These are phyloP conservation scores for Diaporthe caulivora DNA, from an alignment of 2,329 filamentous ascomycete genomes.

Conservation along the genomic window DNA sequence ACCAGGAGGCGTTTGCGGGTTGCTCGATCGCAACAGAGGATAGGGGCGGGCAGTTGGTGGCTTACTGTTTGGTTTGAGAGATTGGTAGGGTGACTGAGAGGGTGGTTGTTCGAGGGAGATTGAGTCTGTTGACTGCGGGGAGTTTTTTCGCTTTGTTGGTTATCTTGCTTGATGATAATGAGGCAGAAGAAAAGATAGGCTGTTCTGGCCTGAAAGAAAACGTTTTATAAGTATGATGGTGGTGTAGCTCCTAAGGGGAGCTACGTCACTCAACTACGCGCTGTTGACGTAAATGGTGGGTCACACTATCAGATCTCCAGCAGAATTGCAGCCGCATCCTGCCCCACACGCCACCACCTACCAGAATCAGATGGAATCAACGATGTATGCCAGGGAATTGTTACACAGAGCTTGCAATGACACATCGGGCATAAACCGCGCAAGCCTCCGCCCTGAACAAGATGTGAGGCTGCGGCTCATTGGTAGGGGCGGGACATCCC, in stretches of 20 bases:
- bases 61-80: conserved; percentile 32
- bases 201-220: not conserved
- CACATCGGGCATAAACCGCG: conserved; percentile 14
- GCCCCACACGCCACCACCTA: conserved; percentile 28
- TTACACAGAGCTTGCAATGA: conserved; percentile 30
- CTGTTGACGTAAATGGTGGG: conserved; percentile 40
- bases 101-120: not conserved
- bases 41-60: not conserved
- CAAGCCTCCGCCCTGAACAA: conserved; percentile 6
- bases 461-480: not conserved
- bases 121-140: not conserved
- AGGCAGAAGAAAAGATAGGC: not conserved
- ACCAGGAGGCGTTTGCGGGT: not conserved
- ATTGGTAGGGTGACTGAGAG: not conserved
- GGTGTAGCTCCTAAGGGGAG: conserved; percentile 20
- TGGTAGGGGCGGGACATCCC: conserved; percentile 2
- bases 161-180: conserved; percentile 30
- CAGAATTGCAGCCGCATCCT: conserved; percentile 24
- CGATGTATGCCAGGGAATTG: not conserved
- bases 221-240: conserved; percentile 36
- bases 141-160: not conserved
- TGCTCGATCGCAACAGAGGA: not conserved
- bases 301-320: not conserved
- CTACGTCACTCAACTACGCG: conserved; percentile 35
- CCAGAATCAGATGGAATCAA: conserved; percentile 25